Base-by-base conservation (phyloP, 2,329 filamentous ascomycete species). In the Colletotrichum phormii region DNA sequence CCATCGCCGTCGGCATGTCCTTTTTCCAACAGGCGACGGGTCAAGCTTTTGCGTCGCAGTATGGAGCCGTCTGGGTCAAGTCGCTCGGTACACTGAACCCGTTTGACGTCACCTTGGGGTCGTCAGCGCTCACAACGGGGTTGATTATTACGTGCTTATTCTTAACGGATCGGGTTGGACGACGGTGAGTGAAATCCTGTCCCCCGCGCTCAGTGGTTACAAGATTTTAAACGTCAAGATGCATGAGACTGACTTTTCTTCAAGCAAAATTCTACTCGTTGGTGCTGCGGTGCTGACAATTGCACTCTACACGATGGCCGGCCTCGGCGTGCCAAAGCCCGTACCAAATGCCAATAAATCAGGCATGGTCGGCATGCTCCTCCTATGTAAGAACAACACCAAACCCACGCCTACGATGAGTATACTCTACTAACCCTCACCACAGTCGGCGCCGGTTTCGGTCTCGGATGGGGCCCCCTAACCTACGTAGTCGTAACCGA, bases 401-500 rank as follows among this genome's bases (percentile, higher is more conserved):
- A 8, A 2, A 3, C 6, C 6, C 15, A 42, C 2, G 3, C 37
- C 15, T 5, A 42, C 6, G 15, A 42, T 42, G 37, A 42, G 37
- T 42, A 42, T 4, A 42, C 37, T 42, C 0, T 5, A 18, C 37
- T 42, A 1, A 42, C 2, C 15, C 15, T 42, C 2, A 3, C 6
- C 15, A 42, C 6, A 42, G 15, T 79, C 42, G 75, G 72, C 35
- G 71, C 80, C 53, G 79, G 80, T 22, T 82, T 80, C 71, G 75
- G 75, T 49, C 74, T 81, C 1, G 80, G 78, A 15, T 84, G 81
- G 80, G 81, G 78, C 1, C 82, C 81, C 2, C 62, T 81, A 0
- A 77, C 77, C 4, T 81, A 83, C 65, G 80, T 82, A 59, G 76
- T 84, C 53, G 77, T 79, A 1, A 79, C 82, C 4, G 82, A 84